Percentiles rank a stretch among this genome's conserved stretches.
Evolutionary conservation across 768 basidiomycete species (phyloP).

Genomic region (Suillus americanus): DNA sequence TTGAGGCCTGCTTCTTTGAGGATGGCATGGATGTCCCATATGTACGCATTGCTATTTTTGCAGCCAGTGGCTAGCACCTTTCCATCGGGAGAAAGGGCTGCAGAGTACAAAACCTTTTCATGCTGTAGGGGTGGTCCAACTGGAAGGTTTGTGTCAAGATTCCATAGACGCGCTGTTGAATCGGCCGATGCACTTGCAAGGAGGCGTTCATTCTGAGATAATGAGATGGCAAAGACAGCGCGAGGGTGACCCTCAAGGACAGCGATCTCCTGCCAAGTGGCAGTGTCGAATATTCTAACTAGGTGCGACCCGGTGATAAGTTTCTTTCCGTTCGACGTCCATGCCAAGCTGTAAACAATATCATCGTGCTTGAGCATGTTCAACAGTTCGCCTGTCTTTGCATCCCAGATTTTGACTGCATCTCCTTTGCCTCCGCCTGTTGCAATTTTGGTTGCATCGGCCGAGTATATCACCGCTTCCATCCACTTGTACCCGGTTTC

Average conservation of each 20-base stretch:
- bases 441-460: neutral
- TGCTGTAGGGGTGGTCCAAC: neutral
- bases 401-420: neutral
- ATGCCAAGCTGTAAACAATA: neutral
- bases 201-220: neutral
- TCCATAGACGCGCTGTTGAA: neutral
- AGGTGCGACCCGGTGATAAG: neutral
- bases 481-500: neutral
- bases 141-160: neutral
- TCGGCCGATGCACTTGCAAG: neutral
- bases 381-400: neutral
- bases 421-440: neutral
- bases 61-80: neutral
- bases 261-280: neutral
- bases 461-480: neutral
- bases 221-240: neutral
- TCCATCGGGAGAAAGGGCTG: neutral
- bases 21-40: too few species aligned
- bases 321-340: neutral
- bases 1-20: neutral
- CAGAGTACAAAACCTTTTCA: neutral
- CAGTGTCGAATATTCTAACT: neutral
- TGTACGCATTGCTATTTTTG: rapidly evolving
- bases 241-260: neutral
- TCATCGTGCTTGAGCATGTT: neutral